A percentile compares a stretch with the other conserved stretches of the same genome.
Conservation (phyloP, 139 green algal genomes). For the Micromonas commoda region DNA sequence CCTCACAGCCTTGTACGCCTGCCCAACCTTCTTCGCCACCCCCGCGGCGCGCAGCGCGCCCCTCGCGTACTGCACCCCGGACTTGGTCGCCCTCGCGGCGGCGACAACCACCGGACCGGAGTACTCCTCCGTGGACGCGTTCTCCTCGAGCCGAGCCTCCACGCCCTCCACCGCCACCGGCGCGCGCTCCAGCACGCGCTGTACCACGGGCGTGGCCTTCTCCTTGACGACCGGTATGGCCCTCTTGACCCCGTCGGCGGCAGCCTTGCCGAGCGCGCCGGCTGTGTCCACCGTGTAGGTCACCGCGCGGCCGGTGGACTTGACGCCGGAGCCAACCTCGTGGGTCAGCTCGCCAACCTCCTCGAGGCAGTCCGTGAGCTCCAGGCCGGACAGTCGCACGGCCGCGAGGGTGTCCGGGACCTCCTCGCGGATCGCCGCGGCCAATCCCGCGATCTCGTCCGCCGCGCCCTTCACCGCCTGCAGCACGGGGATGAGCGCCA, state of each 20-base stretch:
- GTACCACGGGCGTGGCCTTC: neutral
- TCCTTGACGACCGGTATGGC: neutral
- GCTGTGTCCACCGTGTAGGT: neutral
- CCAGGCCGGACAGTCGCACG: conserved; percentile 18
- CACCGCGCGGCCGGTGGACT: neutral
- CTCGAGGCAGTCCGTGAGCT: conserved; percentile 16
- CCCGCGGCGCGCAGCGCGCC: neutral
- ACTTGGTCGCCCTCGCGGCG: neutral
- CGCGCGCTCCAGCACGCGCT: neutral
- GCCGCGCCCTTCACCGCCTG: neutral
- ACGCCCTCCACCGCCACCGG: neutral
- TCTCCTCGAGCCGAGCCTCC: neutral
- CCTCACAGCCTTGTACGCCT: conserved; percentile 9
- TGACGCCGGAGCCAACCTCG: neutral
- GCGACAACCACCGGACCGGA: neutral
- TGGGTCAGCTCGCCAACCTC: conserved; percentile 18
- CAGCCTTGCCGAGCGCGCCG: neutral
- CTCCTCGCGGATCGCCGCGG: conserved; percentile 11
- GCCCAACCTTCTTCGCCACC: conserved; percentile 1
- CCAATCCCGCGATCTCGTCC: conserved; percentile 10
- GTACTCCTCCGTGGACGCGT: conserved; percentile 18
- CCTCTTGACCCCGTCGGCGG: neutral
- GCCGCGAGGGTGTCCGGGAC: conserved; percentile 24
- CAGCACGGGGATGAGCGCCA: conserved; percentile 4
- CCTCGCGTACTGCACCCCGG: neutral